These are phyloP conservation scores for Pseudotulostoma volvatum DNA, from an alignment of 495 filamentous ascomycete species.

Conservation along the genomic window DNA sequence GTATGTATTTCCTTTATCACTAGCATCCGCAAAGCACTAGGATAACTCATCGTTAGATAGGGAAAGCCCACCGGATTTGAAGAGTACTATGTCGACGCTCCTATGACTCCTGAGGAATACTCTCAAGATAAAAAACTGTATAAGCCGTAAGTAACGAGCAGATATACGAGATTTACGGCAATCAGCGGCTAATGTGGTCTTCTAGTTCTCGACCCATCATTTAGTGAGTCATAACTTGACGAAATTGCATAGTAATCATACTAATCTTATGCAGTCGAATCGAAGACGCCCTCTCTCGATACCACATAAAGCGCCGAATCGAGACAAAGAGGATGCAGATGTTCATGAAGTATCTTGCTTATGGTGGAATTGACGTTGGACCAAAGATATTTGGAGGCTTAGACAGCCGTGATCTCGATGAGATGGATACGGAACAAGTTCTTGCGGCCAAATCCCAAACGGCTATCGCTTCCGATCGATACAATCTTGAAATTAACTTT, in stretches of 20 bases:
- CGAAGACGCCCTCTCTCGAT: conserved; percentile 73
- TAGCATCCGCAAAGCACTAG: background rate
- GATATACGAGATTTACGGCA: conserved; percentile 8
- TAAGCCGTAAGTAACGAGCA: conserved; percentile 22
- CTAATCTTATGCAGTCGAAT: conserved; percentile 41
- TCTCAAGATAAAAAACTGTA: conserved; percentile 45
- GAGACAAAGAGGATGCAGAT: conserved; percentile 40
- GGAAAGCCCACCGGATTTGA: conserved; percentile 44
- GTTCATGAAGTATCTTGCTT: conserved; percentile 64
- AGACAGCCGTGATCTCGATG: conserved; percentile 31
- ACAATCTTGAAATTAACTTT: conserved; percentile 66
- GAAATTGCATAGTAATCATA: background rate
- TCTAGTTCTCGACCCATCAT: conserved; percentile 22
- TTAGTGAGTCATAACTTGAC: conserved; percentile 17
- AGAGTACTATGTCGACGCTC: conserved; percentile 61
- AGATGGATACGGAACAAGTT: conserved; percentile 47
- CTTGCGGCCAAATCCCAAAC: conserved; percentile 25
- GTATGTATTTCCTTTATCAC: background rate
- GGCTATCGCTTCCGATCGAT: conserved; percentile 10
- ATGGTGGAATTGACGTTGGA: conserved; percentile 62
- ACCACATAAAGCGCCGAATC: conserved; percentile 55
- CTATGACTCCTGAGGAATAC: conserved; percentile 51
- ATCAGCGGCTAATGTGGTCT: too few species aligned
- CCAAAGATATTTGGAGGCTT: conserved; percentile 52
- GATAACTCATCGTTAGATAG: conserved; percentile 11